Base-by-base conservation (phyloP, 164 flowering plant genomes). In the Magnolia kwangsiensis region DNA sequence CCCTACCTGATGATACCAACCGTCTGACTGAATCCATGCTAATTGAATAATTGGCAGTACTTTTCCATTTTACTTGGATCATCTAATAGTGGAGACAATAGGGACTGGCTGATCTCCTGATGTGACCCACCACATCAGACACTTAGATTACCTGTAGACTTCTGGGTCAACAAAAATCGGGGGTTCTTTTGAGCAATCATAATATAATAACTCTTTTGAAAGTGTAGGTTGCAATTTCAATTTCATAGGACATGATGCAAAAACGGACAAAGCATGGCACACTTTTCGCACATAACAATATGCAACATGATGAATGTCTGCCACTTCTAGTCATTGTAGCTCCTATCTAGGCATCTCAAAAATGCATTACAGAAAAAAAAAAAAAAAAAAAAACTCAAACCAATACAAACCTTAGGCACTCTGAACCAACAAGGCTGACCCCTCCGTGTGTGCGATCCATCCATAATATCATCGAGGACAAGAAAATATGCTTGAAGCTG, bases 401-500 rank as follows among this genome's bases (percentile, higher is more conserved):
- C 49, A 58, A 19, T 14, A 50, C 81, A 80, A 24, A 93, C 98
- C 92, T 92, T 86, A 27, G 92, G 90, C 76, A 91, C 75, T 80
- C 92, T 87, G 81, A 85, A 95, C 98, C 98, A 95, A 79, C 99
- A 95, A 76, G 92, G 95, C 66, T 93, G 98, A 78, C 97, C 95
- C 51, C 99, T 90, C 8, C 99, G 88, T 24, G 96, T 93, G 75
- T 87, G 89, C 67, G 99, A 95, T 71, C 74, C 78, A 78, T 95
- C 99, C 98, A 93, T 93, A 37, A 95, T 95, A 77, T 95, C 99
- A 88, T 95, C 99, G 72, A 92, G 97, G 69, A 95, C 96, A 78
- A 95, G 98, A 78, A 95, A 95, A 82, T 89, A 95, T 27, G 98
- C 98, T 76, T 95, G 99, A 79, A 95, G 95, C 98, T 95, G 93